Evolutionary conservation across 2,329 filamentous ascomycete species (phyloP), one percentile per base, ranked within the genome.

Genomic region (Plectosphaerella plurivora): DNA sequence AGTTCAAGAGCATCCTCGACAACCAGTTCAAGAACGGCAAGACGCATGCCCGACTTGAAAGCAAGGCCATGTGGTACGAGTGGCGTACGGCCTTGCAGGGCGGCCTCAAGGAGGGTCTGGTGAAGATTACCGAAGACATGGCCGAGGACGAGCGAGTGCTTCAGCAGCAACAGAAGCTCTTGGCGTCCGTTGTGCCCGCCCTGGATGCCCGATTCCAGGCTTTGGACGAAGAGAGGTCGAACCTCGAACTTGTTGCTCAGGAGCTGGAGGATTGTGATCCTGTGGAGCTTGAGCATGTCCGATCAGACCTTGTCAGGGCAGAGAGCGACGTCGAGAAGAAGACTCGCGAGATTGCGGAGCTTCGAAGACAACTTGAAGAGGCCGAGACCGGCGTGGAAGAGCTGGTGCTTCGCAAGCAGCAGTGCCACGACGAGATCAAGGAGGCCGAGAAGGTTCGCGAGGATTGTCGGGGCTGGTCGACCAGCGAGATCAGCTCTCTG

Each of bases 21-120:
- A 94, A 89, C 59, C 92, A 97, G 65, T 94, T 99, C 76, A 94
- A 96, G 69, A 97, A 97, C 63, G 88, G 96, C 69, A 97, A 97
- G 74, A 92, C 91, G 0, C 89, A 96, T 67, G 91, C 93, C 15
- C 83, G 94, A 24, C 78, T 97, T 14, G 76, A 92, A 49, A 97
- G 93, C 73, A 97, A 97, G 66, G 91, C 90, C 53, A 92, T 94
- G 76, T 99, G 94, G 94, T 99, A 99, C 67, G 88, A 93, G 63
- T 99, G 94, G 94, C 87, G 94, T 41, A 93, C 89, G 78, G 93
- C 94, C 62, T 79, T 97, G 22, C 85, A 91, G 52, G 72, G 86
- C 57, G 88, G 90, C 16, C 78, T 99, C 37, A 91, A 88, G 64
- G 86, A 91, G 60, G 92, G 89, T 4, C 80, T 97, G 3, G 69